Base-by-base conservation (phyloP, 495 filamentous ascomycete species). In the Ascodesmis nigricans region DNA sequence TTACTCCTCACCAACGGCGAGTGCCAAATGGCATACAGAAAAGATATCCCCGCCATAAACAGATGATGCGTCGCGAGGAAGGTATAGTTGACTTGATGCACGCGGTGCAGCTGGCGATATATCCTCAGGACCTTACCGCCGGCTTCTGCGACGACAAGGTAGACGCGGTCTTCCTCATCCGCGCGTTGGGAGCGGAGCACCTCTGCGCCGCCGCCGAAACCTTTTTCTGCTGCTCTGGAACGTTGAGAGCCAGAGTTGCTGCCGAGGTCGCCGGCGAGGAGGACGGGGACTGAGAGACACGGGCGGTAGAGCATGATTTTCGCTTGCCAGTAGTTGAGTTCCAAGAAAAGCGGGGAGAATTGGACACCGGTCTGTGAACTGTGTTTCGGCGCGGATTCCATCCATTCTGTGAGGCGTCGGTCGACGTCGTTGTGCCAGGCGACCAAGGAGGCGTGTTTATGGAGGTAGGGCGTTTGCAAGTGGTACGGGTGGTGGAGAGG, bases 281-380 rank as follows among this genome's bases (percentile, higher is more conserved):
- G 64, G 3, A 74, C 68, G 8, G 83, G 83, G n/a, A 84, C 78
- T 13, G 76, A 78, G 30, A 95, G 58, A 48, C 78, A 84, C 46
- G 91, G 84, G 35, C 83, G 65, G 53, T 93, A 95, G 2, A 95
- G 66, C 78, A 91, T 78, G 42, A 95, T 90, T 35, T 93, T 69
- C n/a, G 81, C 78, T 53, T 95, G 84, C 80, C 82, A 95, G 52
- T 93, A 95, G 50, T 95, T 95, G 31, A 95, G 55, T 40, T 92
- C 79, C 4, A 93, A 59, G 42, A 93, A 83, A 31, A 90, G 70
- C 5, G 75, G 68, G 3, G 73, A 75, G 53, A 95, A 93, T 5
- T 67, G 65, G 15, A 95, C 84, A 5, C 82, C 82, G 0, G 75
- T 90, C 19, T 90, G 72, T 14, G 65, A 51, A 40, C 72, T 74